Evolutionary conservation across 306 rosid genomes (phyloP), one percentile per base, ranked within the genome.

Genomic region (Fragaria iinumae): DNA sequence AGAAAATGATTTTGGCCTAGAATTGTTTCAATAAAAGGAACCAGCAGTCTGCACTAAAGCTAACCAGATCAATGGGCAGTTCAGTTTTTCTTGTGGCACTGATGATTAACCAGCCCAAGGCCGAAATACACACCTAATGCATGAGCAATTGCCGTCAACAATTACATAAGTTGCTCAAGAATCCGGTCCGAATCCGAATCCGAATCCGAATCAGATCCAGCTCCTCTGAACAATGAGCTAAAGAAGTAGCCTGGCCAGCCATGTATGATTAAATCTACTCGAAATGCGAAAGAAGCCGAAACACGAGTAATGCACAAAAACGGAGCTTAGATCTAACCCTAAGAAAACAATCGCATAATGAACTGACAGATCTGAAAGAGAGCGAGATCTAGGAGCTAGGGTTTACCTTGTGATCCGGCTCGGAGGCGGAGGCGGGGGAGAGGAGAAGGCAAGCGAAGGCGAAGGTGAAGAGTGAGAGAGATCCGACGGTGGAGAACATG

Each of bases 351-450:
- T 14, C 65, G 17, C 65, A 63, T 63, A 43, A 18, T n/a, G 25
- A 66, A 38, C 10, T 13, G 18, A 67, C 77, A 84, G 93, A 91
- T 91, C 91, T 77, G 80, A 86, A 50, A 38, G 56, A 60, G n/a
- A 48, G n/a, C 59, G 65, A 85, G 91, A 89, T 91, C 92, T 55
- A 68, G 23, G n/a, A 41, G 75, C 44, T 23, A 11, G 44, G 59
- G 68, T 56, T 81, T 80, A 92, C 99, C 97, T 75, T 92, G 88
- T 96, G 99, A 89, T 96, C 99, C 57, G 96, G 83, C 75, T 96
- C 99, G 62, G 97, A 82, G 74, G 97, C 96, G 79, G 87, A 67
- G 14, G 81, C 85, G 59, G 82, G 52, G 57, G 80, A 84, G 56
- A 85, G 55, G 77, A 90, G 70, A 39, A 88, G 34, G 25, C 84